These are phyloP conservation scores for Leccinum obscurum DNA, from an alignment of 768 basidiomycete species.

Conservation along the genomic window DNA sequence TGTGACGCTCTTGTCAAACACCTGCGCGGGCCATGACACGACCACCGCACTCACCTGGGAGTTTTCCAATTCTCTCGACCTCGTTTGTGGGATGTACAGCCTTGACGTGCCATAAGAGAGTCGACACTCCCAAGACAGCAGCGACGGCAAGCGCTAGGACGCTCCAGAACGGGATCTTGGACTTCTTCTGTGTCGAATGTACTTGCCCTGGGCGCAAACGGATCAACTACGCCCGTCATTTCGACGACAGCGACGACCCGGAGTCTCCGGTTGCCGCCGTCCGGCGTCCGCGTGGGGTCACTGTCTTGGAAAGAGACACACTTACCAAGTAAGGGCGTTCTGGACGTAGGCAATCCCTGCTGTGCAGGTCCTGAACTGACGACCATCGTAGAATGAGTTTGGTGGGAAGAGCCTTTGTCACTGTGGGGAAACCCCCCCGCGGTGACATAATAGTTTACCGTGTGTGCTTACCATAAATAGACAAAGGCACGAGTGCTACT, in stretches of 20 bases:
- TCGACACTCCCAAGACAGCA: slow-evolving; percentile 19
- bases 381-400: slow-evolving; percentile 11
- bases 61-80: slow-evolving; percentile 30
- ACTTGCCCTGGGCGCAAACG: slow-evolving; percentile 1
- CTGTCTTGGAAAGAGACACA: neutral
- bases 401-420: neutral
- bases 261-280: neutral
- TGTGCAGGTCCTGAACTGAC: neutral
- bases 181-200: slow-evolving; percentile 2
- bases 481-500: neutral
- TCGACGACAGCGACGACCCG: neutral
- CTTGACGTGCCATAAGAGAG: slow-evolving; percentile 15
- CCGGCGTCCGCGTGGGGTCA: neutral
- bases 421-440: slow-evolving; percentile 4
- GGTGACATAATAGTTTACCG: too few relatives aligned
- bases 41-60: slow-evolving; percentile 8
- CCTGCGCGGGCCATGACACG: neutral
- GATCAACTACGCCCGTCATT: neutral
- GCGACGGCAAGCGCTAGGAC: slow-evolving; percentile 21
- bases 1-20: slow-evolving; percentile 22
- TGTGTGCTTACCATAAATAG: slow-evolving; percentile 1
- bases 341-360: slow-evolving; percentile 5
- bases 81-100: neutral
- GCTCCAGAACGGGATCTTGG: slow-evolving; percentile 8
- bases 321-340: slow-evolving; percentile 25